Conservation (phyloP, 768 basidiomycete species). For the Bullera alba region DNA sequence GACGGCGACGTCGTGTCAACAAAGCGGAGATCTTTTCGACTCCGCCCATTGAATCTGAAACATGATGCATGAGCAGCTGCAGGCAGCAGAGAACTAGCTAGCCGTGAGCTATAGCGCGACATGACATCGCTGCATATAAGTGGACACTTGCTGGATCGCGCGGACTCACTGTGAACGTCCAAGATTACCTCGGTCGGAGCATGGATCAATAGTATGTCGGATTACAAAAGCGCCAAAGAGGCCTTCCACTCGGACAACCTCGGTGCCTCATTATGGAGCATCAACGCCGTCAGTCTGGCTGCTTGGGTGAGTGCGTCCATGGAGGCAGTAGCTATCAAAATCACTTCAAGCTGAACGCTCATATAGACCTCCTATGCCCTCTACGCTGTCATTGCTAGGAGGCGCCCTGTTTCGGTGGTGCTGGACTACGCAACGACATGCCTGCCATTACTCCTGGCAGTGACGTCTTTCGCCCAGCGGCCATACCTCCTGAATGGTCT, state of each 20-base stretch:
- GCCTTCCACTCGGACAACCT: conserved; percentile 68
- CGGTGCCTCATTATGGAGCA: conserved; percentile 62
- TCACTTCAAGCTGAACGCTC: conserved; percentile 47
- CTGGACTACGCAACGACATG: conserved; percentile 62
- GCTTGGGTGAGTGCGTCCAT: conserved; percentile 53
- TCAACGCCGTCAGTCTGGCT: conserved; percentile 63
- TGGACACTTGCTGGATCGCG: neutral
- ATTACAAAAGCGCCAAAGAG: conserved; percentile 74
- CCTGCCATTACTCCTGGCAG: conserved; percentile 69
- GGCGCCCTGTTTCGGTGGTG: conserved; percentile 10
- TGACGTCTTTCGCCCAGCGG: conserved; percentile 65
- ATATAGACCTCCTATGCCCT: conserved; percentile 60
- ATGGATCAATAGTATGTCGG: conserved; percentile 8
- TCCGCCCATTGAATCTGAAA: no score
- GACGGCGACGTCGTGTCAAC: no score
- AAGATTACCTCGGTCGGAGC: neutral
- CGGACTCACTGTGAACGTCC: neutral
- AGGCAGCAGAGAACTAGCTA: neutral
- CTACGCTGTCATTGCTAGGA: conserved; percentile 46
- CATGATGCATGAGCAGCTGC: no score
- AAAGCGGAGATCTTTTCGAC: no score
- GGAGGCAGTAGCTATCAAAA: neutral
- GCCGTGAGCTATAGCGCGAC: neutral
- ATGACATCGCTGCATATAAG: neutral
- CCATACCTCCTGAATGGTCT: conserved; percentile 53